phyloP scores from a whole-genome alignment of 495 filamentous ascomycete genomes.

The Hypoxylon cercidicola region DNA sequence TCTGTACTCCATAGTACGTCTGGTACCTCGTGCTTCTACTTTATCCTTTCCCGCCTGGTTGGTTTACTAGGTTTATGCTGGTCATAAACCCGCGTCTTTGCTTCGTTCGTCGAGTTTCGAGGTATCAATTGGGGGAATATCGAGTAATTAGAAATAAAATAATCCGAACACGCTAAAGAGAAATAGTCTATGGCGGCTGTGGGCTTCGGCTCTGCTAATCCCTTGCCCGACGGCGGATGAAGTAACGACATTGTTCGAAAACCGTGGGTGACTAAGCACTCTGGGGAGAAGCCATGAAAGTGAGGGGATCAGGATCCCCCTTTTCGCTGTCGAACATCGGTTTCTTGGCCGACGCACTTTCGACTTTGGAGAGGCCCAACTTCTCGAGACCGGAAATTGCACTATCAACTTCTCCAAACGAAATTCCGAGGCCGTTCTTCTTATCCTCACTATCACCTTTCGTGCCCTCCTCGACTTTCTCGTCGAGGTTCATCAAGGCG shows the following conservation, averaged over 20 bases:
- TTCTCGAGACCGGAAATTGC: slow-evolving; percentile 60
- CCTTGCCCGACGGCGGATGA: slow-evolving; percentile 2
- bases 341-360: slow-evolving; percentile 47
- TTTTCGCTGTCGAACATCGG: slow-evolving; percentile 50
- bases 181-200: slow-evolving; percentile 19
- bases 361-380: slow-evolving; percentile 52
- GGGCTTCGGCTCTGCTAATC: background rate
- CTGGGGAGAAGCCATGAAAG: slow-evolving; percentile 44
- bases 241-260: background rate
- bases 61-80: slow-evolving; percentile 12
- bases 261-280: slow-evolving; percentile 48
- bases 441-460: slow-evolving; percentile 38
- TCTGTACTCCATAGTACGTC: background rate
- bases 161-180: slow-evolving; percentile 28
- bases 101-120: slow-evolving; percentile 30
- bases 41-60: background rate
- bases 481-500: slow-evolving; percentile 79
- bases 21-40: background rate
- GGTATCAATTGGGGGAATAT: slow-evolving; percentile 39
- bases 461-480: slow-evolving; percentile 54
- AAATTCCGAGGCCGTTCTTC: slow-evolving; percentile 60
- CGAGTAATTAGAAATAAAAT: slow-evolving; percentile 29
- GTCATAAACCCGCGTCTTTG: slow-evolving; percentile 32
- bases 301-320: slow-evolving; percentile 38
- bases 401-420: slow-evolving; percentile 61